Evolutionary conservation across 345 rosid species (phyloP).

Genomic region (Salix dunnii): DNA sequence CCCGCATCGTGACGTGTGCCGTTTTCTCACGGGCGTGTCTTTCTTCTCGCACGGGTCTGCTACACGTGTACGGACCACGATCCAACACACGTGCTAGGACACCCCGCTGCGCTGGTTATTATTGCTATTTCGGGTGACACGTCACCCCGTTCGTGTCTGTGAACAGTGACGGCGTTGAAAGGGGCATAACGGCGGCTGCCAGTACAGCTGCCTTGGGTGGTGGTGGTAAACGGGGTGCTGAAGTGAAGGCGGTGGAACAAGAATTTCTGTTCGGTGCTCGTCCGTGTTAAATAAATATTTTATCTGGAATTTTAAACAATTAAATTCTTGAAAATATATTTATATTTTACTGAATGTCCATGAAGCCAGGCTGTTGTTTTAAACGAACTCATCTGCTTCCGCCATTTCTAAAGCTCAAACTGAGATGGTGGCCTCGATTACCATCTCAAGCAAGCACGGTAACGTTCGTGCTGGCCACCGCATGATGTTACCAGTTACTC

Average conservation of each 20-base stretch:
- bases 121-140: background rate
- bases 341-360: too few species aligned
- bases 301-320: too few species aligned
- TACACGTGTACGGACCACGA: constrained; percentile 24
- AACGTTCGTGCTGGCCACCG: too few species aligned
- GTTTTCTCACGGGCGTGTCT: constrained; percentile 9
- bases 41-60: background rate
- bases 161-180: background rate
- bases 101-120: background rate
- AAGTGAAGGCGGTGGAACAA: background rate
- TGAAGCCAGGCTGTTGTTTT: too few species aligned
- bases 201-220: constrained; percentile 1
- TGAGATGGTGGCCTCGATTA: too few species aligned
- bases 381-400: too few species aligned
- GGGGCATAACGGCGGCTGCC: background rate
- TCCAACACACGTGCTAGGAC: constrained; percentile 17
- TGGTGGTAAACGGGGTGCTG: background rate
- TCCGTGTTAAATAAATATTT: too few species aligned
- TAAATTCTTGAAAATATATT: too few species aligned
- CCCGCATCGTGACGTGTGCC: background rate
- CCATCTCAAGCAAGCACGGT: background rate
- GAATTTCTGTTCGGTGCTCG: too few species aligned
- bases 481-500: too few species aligned
- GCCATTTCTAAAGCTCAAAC: too few species aligned
- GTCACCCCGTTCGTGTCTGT: background rate